Conservation (phyloP, 2,329 filamentous ascomycete genomes). For the Botrytis aclada region DNA sequence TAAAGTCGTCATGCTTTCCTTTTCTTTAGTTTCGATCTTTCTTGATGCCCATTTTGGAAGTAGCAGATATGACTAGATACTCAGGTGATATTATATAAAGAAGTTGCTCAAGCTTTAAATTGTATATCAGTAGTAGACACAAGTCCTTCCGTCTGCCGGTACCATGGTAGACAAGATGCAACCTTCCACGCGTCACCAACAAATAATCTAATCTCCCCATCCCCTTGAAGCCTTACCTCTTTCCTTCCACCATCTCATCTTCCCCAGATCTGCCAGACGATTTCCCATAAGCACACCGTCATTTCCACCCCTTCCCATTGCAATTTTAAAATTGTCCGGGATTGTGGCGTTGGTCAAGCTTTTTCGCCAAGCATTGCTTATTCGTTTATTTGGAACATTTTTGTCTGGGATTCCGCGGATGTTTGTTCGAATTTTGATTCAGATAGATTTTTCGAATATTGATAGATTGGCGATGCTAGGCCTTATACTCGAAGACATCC, state of each 20-base stretch:
- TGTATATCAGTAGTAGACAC: neutral
- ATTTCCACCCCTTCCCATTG: neutral
- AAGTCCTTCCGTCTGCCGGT: neutral
- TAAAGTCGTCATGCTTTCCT: neutral
- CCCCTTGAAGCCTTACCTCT: neutral
- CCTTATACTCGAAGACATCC: neutral
- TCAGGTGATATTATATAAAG: neutral
- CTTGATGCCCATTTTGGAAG: neutral
- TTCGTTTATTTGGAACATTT: neutral
- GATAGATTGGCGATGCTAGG: neutral
- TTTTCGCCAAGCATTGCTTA: neutral
- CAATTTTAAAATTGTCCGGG: neutral
- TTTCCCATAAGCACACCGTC: neutral
- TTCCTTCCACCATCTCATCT: neutral
- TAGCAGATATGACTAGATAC: neutral
- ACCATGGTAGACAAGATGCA: neutral
- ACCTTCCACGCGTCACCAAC: neutral
- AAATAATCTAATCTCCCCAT: neutral
- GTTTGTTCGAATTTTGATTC: neutral
- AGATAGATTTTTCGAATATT: neutral
- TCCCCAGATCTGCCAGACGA: neutral
- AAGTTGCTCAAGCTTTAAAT: neutral
- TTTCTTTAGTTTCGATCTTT: neutral
- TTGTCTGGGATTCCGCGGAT: neutral
- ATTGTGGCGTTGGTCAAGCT: neutral